A percentile compares a stretch with the other conserved stretches of the same genome.
Evolutionary conservation across 768 basidiomycete genomes (phyloP).

Genomic region (Pleurotus pulmonarius): DNA sequence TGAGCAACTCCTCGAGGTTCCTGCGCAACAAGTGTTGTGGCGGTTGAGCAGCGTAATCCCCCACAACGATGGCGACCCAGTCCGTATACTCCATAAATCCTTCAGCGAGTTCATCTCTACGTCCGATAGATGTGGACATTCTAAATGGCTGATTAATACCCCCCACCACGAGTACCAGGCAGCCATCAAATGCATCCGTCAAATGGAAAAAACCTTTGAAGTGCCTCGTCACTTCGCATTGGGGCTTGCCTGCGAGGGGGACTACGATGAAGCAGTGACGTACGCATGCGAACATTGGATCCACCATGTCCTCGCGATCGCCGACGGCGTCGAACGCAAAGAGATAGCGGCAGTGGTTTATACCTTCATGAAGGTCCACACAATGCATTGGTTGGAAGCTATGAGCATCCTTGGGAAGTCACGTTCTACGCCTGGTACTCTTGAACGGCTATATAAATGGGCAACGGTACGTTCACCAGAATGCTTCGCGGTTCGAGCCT

Average conservation of each 20-base stretch:
- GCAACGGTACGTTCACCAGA: not conserved
- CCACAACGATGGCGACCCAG: not conserved
- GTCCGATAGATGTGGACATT: slow-evolving; percentile 2
- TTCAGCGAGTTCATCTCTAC: slow-evolving; percentile 10
- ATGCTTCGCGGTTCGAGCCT: not conserved
- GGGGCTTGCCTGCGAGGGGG: not conserved
- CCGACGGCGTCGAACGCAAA: not conserved
- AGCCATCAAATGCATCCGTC: not conserved
- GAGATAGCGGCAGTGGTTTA: not conserved
- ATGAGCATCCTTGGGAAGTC: slow-evolving; percentile 1
- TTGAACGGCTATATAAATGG: slow-evolving; percentile 2
- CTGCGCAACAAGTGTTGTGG: not conserved
- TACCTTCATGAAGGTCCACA: not conserved
- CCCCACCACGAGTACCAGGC: slow-evolving; percentile 3
- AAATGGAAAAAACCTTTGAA: not conserved
- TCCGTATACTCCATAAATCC: slow-evolving; percentile 10
- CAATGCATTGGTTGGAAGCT: slow-evolving; percentile 6
- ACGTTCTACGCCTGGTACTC: not conserved
- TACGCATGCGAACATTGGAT: slow-evolving; percentile 9
- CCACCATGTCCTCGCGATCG: slow-evolving; percentile 4
- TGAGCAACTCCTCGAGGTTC: not conserved
- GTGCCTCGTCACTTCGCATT: not conserved
- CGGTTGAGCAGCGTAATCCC: not conserved
- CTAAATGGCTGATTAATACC: slow-evolving; percentile 7
- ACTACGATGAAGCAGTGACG: not conserved